Conservation (phyloP, 1,284 basidiomycete genomes). For the Ustilago cynodontis region DNA sequence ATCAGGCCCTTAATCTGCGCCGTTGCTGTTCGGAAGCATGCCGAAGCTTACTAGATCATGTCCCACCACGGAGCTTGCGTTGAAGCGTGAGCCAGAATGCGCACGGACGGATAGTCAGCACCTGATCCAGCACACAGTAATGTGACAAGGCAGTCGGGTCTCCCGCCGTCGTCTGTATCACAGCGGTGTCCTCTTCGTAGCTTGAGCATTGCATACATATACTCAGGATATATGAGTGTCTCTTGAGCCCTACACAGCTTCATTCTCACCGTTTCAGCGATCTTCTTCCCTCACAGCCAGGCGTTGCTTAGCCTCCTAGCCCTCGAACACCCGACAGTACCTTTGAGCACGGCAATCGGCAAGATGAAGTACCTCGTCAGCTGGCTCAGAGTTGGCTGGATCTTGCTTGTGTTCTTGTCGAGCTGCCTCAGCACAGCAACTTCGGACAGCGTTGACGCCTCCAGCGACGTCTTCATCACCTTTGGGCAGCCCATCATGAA, state of each 20-base stretch:
- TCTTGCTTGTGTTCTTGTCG: not conserved
- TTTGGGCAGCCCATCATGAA: slow-evolving; percentile 29
- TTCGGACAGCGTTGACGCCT: slow-evolving; percentile 8
- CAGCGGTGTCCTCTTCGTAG: not conserved
- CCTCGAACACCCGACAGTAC: not conserved
- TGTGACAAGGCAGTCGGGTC: not conserved
- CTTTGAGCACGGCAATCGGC: not conserved
- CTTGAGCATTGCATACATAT: not conserved
- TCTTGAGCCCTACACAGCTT: not conserved
- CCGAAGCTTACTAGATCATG: not conserved
- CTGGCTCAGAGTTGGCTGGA: not conserved
- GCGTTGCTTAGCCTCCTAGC: not conserved
- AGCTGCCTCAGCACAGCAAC: not conserved
- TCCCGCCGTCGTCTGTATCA: not conserved
- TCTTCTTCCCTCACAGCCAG: not conserved
- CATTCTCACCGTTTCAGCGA: not conserved
- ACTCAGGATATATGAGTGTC: not conserved
- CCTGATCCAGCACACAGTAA: not conserved
- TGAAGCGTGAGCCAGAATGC: not conserved
- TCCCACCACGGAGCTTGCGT: not conserved
- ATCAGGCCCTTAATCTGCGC: not conserved
- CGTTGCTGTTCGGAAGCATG: not conserved
- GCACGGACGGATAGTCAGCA: not conserved
- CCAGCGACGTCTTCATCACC: slow-evolving; percentile 29
- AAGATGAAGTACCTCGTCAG: not conserved